Evolutionary conservation across 2,329 filamentous ascomycete species (phyloP), one percentile per base, ranked within the genome.

Genomic region (Nothomitra cinnamomea): DNA sequence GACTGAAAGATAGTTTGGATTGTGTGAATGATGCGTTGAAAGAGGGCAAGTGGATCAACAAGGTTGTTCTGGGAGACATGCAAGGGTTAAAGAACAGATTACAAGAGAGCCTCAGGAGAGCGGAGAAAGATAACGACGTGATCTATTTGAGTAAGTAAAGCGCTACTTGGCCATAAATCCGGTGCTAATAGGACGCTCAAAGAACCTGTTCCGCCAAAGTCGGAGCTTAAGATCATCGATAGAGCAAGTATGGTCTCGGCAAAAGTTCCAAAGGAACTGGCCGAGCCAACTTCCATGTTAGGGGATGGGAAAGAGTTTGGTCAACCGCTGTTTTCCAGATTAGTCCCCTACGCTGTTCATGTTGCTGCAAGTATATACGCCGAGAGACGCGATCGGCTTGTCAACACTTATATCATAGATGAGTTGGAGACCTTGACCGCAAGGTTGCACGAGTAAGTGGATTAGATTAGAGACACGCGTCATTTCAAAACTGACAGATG

Each of bases 331-430:
- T 96, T 98, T 64, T 80, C 85, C 1, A 92, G 90, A 61, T 75
- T 98, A 1, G 92, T 98, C 0, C 92, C 92, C 0, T 96, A 95
- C 64, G 88, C 89, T 0, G 92, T 96, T 0, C 92, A 98, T 62
- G 78, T 96, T 50, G 92, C 92, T 6, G 87, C 89, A 1, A 95
- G 87, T 49, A 95, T 96, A 35, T 98, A 98, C 63, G 88, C 88
- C 54, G 89, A 96, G 63, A 79, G 89, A 13, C 77, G 89, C 55
- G 89, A 98, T 65, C 78, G 88, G n/a, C 72, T 95, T 55, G 83
- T 98, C 43, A 94, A 92, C 63, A 85, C 87, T 59, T 85, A 79
- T 51, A 87, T 96, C 32, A 84, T 95, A 50, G 81, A 84, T 24
- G 84, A 94, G 62, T 71, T 96, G 3, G 89, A 96, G 61, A 75